Percentiles rank a stretch among this genome's conserved stretches.
These are phyloP conservation scores for Cercospora zeae-maydis DNA, from an alignment of 2,329 filamentous ascomycete genomes.

Conservation along the genomic window DNA sequence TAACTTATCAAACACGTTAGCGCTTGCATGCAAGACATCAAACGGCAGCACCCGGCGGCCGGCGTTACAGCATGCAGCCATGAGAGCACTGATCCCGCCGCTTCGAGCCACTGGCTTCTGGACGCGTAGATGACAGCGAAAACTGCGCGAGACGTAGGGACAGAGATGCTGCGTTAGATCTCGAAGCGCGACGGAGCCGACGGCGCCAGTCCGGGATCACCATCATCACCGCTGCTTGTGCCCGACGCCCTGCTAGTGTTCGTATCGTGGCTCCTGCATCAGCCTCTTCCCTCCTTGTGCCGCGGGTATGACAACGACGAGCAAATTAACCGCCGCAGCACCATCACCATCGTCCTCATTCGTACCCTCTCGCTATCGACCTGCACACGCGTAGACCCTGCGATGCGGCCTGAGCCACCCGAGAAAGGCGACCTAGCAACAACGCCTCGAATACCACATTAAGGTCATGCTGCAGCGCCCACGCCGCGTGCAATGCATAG, in stretches of 20 bases:
- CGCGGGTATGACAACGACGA: background rate
- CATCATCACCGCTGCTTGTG: background rate
- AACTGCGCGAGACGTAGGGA: too few relatives aligned
- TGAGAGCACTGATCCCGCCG: background rate
- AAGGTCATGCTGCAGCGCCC: background rate
- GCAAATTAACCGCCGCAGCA: background rate
- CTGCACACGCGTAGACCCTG: background rate
- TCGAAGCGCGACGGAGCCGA: background rate
- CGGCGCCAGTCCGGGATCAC: background rate
- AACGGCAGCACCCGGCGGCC: background rate
- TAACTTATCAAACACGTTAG: too few relatives aligned
- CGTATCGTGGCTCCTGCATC: background rate
- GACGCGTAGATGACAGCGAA: conserved; percentile 4
- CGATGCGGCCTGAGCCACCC: background rate
- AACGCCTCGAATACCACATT: background rate
- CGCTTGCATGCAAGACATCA: conserved; percentile 3
- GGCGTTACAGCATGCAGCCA: background rate
- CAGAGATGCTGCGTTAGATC: too few relatives aligned
- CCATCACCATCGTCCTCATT: background rate
- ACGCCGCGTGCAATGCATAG: background rate
- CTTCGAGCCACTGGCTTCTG: conserved; percentile 3
- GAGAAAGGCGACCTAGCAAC: conserved; percentile 12
- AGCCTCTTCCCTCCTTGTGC: background rate
- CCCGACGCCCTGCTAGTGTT: background rate
- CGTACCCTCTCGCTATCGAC: background rate